Evolutionary conservation across 257 asterid species (phyloP), one percentile per base, ranked within the genome.

Genomic region (Cynanchum wilfordii): DNA sequence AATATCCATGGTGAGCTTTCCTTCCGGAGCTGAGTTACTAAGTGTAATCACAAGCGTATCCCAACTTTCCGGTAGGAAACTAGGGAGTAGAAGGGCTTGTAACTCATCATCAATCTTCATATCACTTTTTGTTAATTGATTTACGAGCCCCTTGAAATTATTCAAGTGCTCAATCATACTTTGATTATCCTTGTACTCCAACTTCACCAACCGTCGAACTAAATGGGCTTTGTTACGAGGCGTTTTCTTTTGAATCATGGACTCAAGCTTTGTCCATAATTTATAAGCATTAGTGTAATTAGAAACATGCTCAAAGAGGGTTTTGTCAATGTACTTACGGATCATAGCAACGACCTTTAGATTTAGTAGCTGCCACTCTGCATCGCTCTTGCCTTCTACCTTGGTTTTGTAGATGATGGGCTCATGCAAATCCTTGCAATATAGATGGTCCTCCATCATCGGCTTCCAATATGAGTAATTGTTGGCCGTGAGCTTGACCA

Each of bases 21-120:
- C 50, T 25, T 16, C 47, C 20, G 47, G 65, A 52, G 74, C 65
- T 36, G 74, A 70, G 65, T 70, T 51, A 27, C 74, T 70, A 12
- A 70, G 65, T 20, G 71, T 36, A 15, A 66, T 5, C n/a, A 62
- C 68, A 9, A 62, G 42, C 5, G 15, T 62, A 13, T 62, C 68
- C 42, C 68, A 62, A 62, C 42, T 62, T 24, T 62, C 42, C 2
- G 68, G 68, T 62, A 62, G 68, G 19, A 44, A 62, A 13, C 42
- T 62, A 16, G 29, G 42, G n/a, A 62, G 68, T 30, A 62, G 20
- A n/a, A 44, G 38, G 30, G 29, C 72, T 68, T 68, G 33, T 58
- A 68, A 42, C 72, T 68, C 72, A 47, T 68, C 72, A 68, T 47
- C 72, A 38, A 36, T 66, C 70, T 66, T 33, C 22, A 33, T 17